These are phyloP conservation scores for Aspergillus arachidicola DNA, from an alignment of 2,329 filamentous ascomycete species.

Conservation along the genomic window DNA sequence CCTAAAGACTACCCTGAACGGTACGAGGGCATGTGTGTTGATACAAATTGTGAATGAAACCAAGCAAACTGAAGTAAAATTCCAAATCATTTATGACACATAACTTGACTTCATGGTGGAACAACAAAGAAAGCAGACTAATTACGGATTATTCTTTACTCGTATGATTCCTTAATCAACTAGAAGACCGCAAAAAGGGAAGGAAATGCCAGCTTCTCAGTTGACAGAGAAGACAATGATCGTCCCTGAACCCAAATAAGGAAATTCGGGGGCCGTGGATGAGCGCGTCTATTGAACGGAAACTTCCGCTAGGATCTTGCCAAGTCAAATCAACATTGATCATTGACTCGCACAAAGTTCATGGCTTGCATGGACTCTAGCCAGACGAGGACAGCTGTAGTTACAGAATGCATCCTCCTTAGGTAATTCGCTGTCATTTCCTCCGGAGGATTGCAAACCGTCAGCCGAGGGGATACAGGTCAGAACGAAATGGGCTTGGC, in stretches of 20 bases:
- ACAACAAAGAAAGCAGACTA: not conserved
- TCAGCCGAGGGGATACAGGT: not conserved
- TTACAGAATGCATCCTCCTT: conserved; percentile 9
- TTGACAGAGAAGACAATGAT: conserved; percentile 6
- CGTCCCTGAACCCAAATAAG: conserved; percentile 6
- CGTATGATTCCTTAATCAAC: not conserved
- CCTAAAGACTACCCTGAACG: not conserved
- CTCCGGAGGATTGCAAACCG: not conserved
- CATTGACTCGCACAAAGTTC: conserved; percentile 17
- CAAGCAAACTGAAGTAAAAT: not conserved
- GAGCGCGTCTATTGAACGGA: conserved; percentile 15
- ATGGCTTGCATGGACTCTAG: conserved; percentile 22
- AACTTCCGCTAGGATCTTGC: conserved; percentile 16
- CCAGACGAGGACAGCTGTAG: conserved; percentile 9
- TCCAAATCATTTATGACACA: not conserved
- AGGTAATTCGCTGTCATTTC: not conserved
- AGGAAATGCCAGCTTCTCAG: conserved; percentile 6
- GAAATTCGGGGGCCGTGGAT: conserved; percentile 10
- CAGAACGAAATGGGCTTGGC: conserved; percentile 7
- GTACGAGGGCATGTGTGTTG: not conserved
- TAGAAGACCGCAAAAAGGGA: not conserved
- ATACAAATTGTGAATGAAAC: not conserved
- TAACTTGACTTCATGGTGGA: not conserved
- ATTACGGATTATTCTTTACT: not conserved
- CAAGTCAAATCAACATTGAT: conserved; percentile 14